These are phyloP conservation scores for Akanthomyces uredinophilus DNA, from an alignment of 2,329 filamentous ascomycete genomes.

Conservation along the genomic window DNA sequence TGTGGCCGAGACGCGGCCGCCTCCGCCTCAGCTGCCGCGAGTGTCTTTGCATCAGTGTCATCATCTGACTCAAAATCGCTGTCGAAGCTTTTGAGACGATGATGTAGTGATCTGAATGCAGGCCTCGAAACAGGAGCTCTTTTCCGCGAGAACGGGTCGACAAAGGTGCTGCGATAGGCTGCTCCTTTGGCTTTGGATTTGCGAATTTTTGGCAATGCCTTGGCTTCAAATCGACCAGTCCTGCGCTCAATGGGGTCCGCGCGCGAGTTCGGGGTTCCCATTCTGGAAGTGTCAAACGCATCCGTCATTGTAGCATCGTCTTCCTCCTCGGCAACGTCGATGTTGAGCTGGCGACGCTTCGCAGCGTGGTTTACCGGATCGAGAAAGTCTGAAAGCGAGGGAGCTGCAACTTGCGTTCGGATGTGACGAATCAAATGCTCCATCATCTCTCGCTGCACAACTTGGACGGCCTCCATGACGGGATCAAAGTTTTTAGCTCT, in stretches of 20 bases:
- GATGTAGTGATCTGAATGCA: slow-evolving; percentile 74
- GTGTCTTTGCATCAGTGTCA: slow-evolving; percentile 54
- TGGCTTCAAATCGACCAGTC: slow-evolving; percentile 48
- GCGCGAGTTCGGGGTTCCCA: slow-evolving; percentile 61
- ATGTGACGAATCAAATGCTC: slow-evolving; percentile 87
- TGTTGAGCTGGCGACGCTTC: slow-evolving; percentile 75
- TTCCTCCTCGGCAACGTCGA: slow-evolving; percentile 62
- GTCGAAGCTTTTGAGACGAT: slow-evolving; percentile 58
- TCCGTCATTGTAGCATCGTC: slow-evolving; percentile 51
- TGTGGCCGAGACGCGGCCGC: slow-evolving; percentile 77
- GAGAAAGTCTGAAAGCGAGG: slow-evolving; percentile 73
- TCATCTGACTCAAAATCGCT: slow-evolving; percentile 85
- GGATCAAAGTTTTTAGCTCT: slow-evolving; percentile 86
- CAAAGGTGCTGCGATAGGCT: slow-evolving; percentile 56
- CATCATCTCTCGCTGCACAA: slow-evolving; percentile 72
- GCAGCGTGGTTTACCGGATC: slow-evolving; percentile 74
- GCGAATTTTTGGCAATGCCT: slow-evolving; percentile 69
- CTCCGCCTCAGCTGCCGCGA: slow-evolving; percentile 70
- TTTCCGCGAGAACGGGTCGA: slow-evolving; percentile 61
- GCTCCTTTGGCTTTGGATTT: slow-evolving; percentile 56
- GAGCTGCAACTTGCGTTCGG: slow-evolving; percentile 78
- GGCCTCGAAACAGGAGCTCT: slow-evolving; percentile 54
- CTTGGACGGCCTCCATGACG: slow-evolving; percentile 74
- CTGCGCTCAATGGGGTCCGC: slow-evolving; percentile 57
- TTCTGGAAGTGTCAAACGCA: slow-evolving; percentile 55